Conservation (phyloP, 2,329 filamentous ascomycete genomes). For the Penicillium psychrosexuale region DNA sequence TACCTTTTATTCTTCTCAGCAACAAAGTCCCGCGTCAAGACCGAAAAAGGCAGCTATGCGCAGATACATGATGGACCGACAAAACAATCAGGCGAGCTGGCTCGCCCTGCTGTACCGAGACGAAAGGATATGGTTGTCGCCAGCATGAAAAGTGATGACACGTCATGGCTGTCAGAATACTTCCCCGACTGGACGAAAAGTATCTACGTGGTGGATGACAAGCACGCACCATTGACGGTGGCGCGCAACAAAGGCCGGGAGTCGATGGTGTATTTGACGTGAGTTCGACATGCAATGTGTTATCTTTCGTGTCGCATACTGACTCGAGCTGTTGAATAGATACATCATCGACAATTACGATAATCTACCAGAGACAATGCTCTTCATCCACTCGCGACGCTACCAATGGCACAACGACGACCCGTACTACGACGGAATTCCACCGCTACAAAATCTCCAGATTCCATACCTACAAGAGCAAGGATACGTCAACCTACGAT, state of each 20-base stretch:
- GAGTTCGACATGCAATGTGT: slow-evolving; percentile 11
- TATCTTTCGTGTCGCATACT: neutral
- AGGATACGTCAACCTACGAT: slow-evolving; percentile 56
- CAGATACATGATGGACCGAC: slow-evolving; percentile 14
- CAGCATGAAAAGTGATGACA: slow-evolving; percentile 40
- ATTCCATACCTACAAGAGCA: slow-evolving; percentile 48
- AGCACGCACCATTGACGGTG: slow-evolving; percentile 48
- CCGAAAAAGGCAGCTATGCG: slow-evolving; percentile 20
- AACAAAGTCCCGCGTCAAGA: slow-evolving; percentile 7
- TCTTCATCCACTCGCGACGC: slow-evolving; percentile 41
- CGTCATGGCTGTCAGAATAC: slow-evolving; percentile 39
- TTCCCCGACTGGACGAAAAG: slow-evolving; percentile 51
- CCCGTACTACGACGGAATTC: slow-evolving; percentile 51
- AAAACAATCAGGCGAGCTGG: slow-evolving; percentile 15
- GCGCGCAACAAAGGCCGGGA: slow-evolving; percentile 45
- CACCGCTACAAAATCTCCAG: slow-evolving; percentile 50
- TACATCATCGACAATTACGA: slow-evolving; percentile 47
- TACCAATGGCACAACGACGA: slow-evolving; percentile 53
- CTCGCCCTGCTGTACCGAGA: slow-evolving; percentile 14
- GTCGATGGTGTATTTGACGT: slow-evolving; percentile 47
- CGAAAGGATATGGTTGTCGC: slow-evolving; percentile 40
- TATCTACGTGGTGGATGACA: slow-evolving; percentile 56
- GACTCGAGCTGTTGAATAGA: slow-evolving; percentile 21
- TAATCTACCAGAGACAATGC: slow-evolving; percentile 39
- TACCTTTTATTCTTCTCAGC: slow-evolving; percentile 34